These are phyloP conservation scores for Cymbidium sinense DNA, from an alignment of 106 monocot genomes.

Conservation along the genomic window DNA sequence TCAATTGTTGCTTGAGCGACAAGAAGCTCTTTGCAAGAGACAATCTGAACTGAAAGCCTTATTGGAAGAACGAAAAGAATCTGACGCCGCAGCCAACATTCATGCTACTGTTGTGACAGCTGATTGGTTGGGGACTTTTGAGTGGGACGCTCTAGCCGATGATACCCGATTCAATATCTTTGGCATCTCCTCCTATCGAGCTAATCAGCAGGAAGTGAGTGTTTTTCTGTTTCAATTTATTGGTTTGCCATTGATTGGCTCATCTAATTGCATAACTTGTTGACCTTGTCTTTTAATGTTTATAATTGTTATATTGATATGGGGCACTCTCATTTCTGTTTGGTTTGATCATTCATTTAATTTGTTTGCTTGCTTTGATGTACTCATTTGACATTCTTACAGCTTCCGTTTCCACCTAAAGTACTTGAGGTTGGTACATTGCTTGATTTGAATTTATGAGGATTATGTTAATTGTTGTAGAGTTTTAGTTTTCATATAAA, in stretches of 20 bases:
- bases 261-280: not conserved
- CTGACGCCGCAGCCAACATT: conserved; percentile 15
- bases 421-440: not conserved
- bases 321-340: not conserved
- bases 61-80: conserved; percentile 45
- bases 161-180: conserved; percentile 83
- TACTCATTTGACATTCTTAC: not conserved
- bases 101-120: conserved; percentile 14
- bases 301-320: not conserved
- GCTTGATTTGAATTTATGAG: not conserved
- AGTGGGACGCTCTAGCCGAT: conserved; percentile 82
- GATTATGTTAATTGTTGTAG: too few relatives aligned
- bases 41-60: conserved; percentile 66
- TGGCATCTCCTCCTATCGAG: conserved; percentile 76
- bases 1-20: conserved; percentile 65
- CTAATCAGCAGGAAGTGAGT: conserved; percentile 90
- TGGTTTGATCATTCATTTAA: not conserved
- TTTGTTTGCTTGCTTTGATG: not conserved
- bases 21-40: conserved; percentile 61
- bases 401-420: not conserved
- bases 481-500: too few relatives aligned
- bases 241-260: not conserved
- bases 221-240: not conserved
- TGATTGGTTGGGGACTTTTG: conserved; percentile 83
- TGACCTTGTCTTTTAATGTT: not conserved